phyloP scores from a whole-genome alignment of 139 green algal genomes.

The Tetraselmis striata region DNA sequence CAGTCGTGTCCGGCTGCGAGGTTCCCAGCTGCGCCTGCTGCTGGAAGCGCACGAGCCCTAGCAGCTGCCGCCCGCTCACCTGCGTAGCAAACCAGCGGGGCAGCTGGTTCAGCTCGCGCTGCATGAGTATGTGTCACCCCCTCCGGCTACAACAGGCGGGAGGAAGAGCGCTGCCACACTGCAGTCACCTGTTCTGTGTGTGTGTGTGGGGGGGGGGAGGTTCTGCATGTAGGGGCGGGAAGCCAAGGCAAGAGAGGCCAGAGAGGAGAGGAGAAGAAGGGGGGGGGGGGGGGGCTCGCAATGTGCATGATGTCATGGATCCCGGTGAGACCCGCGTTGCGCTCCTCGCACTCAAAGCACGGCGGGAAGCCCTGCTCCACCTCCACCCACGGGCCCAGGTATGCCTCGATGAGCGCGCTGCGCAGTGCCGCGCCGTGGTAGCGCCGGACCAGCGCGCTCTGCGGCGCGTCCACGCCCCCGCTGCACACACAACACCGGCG shows the following conservation, averaged over 20 bases:
- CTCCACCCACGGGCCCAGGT: not conserved
- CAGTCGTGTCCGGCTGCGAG: too few species aligned
- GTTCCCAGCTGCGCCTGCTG: not conserved
- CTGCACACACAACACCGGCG: not conserved
- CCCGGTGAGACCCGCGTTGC: not conserved
- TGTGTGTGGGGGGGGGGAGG: too few species aligned
- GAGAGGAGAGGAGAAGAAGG: too few species aligned
- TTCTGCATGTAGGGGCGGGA: too few species aligned
- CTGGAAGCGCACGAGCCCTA: not conserved
- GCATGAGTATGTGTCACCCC: too few species aligned
- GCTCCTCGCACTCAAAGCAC: not conserved
- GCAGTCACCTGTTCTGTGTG: too few species aligned
- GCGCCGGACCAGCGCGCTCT: not conserved
- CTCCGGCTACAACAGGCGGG: too few species aligned
- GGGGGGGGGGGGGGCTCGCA: not conserved
- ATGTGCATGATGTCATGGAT: not conserved
- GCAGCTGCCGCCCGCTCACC: not conserved
- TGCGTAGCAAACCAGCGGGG: not conserved
- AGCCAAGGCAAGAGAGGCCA: too few species aligned
- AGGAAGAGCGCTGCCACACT: too few species aligned
- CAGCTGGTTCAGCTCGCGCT: too few species aligned
- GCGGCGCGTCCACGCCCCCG: not conserved
- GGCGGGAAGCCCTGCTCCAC: not conserved
- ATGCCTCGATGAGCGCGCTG: not conserved
- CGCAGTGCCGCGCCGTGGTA: not conserved